Conservation (phyloP, 805 yeast genomes). For the Myxozyma vanderwaltii region DNA sequence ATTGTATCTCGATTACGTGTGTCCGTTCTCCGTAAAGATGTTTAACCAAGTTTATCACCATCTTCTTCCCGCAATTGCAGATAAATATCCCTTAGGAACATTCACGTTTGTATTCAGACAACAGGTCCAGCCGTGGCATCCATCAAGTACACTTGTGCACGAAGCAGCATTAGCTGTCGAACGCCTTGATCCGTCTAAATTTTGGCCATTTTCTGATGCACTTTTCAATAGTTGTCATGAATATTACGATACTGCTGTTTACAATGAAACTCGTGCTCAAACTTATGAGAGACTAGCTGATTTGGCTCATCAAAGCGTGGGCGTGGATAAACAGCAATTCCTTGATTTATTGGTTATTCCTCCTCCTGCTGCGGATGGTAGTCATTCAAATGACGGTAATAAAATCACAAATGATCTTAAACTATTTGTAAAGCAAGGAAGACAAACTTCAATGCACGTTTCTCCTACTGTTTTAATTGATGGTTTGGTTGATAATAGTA, state of each 20-base stretch:
- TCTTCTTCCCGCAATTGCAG: slow-evolving; percentile 56
- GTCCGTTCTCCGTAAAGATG: slow-evolving; percentile 71
- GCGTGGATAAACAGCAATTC: slow-evolving; percentile 46
- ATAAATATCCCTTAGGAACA: slow-evolving; percentile 48
- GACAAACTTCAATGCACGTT: slow-evolving; percentile 81
- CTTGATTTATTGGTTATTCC: slow-evolving; percentile 43
- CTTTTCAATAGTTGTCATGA: slow-evolving; percentile 57
- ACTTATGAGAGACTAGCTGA: slow-evolving; percentile 57
- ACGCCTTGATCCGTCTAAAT: slow-evolving; percentile 51
- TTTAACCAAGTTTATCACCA: slow-evolving; percentile 57
- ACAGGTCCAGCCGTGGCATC: slow-evolving; percentile 92
- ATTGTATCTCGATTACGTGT: slow-evolving; percentile 71
- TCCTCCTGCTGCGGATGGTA: slow-evolving; percentile 40
- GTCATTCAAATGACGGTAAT: slow-evolving; percentile 59
- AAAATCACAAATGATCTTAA: slow-evolving; percentile 63
- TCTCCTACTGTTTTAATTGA: slow-evolving; percentile 77
- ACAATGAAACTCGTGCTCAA: slow-evolving; percentile 56
- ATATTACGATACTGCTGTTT: slow-evolving; percentile 65
- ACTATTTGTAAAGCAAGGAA: slow-evolving; percentile 68
- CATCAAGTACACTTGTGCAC: slow-evolving; percentile 64
- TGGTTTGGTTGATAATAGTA: slow-evolving; percentile 59
- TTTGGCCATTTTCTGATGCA: slow-evolving; percentile 59
- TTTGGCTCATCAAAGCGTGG: slow-evolving; percentile 48
- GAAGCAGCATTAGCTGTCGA: slow-evolving; percentile 75
- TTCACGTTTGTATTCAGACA: slow-evolving; percentile 67